Percentiles rank a stretch among this genome's conserved stretches.
phyloP scores from a whole-genome alignment of 2,329 filamentous ascomycete species.

The Paraphoma sp. region DNA sequence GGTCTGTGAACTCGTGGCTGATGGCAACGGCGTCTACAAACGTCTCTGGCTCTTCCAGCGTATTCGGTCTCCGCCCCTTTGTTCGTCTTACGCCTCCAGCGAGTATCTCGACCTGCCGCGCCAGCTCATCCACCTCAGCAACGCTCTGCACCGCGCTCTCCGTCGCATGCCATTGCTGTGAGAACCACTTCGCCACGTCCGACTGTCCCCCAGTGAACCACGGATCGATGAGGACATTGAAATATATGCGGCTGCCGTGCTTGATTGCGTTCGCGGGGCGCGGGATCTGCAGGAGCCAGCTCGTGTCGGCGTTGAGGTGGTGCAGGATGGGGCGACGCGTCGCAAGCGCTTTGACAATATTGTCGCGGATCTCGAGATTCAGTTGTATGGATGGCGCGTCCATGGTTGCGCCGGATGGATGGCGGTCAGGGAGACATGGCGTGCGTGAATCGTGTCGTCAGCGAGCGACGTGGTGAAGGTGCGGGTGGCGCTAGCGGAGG shows the following conservation, averaged over 20 bases:
- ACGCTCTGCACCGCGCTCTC: slow-evolving; percentile 63
- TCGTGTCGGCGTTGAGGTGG: slow-evolving; percentile 72
- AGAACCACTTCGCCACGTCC: slow-evolving; percentile 70
- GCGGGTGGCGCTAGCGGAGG: slow-evolving; percentile 18
- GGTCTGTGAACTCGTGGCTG: slow-evolving; percentile 73
- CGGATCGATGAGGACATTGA: slow-evolving; percentile 70
- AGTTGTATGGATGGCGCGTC: slow-evolving; percentile 49
- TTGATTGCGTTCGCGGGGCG: slow-evolving; percentile 55
- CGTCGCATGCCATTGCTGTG: slow-evolving; percentile 67
- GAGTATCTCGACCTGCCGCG: slow-evolving; percentile 58
- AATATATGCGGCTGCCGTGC: slow-evolving; percentile 59
- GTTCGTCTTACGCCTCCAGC: slow-evolving; percentile 36
- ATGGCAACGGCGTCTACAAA: slow-evolving; percentile 66
- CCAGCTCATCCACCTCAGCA: slow-evolving; percentile 60
- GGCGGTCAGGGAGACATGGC: slow-evolving; percentile 29
- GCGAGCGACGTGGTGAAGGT: slow-evolving; percentile 4
- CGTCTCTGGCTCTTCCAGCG: slow-evolving; percentile 25
- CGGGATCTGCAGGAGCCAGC: slow-evolving; percentile 71
- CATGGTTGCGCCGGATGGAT: slow-evolving; percentile 27
- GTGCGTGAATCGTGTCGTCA: slow-evolving; percentile 1
- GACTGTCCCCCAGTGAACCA: slow-evolving; percentile 69
- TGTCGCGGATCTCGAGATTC: slow-evolving; percentile 50
- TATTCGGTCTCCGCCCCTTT: slow-evolving; percentile 16
- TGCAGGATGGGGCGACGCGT: slow-evolving; percentile 62
- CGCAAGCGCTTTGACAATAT: slow-evolving; percentile 48